Base-by-base conservation (phyloP, 1,284 basidiomycete species). In the Microbotryum saponariae region DNA sequence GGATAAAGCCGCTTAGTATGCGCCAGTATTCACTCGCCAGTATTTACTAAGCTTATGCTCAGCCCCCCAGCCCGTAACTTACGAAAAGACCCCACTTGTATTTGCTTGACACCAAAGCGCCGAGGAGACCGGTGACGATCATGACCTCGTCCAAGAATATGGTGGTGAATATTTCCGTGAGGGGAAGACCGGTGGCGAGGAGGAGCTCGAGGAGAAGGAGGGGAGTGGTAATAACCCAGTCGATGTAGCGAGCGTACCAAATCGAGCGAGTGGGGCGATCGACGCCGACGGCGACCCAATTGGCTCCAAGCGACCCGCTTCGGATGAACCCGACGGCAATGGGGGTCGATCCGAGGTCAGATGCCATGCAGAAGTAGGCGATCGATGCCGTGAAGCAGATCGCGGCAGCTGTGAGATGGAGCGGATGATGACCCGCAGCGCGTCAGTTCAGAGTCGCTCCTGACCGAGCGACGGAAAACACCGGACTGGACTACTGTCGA, bases 231-330 rank as follows among this genome's bases (percentile, higher is more conserved):
- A 83, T 70, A 54, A 65, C 69, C 79, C 81, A 82, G 67, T 81
- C 79, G 70, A 83, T 82, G 72, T 82, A 83, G 49, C 82, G 76
- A 1, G 77, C 78, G 51, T 78, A 83, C 82, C 79, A 85, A 60
- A 85, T 78, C 63, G 81, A 78, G 48, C 83, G 79, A 9, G 78
- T 79, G 1, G 72, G 66, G 25, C 59, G 45, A 4, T 59, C 44
- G 61, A 45, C 73, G 70, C 25, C 70, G 61, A 14, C 64, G 60
- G 55, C 72, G 70, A 60, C 68, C 72, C 64, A 64, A 51, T 59
- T 62, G n/a, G 37, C 37, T 18, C 51, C 63, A 27, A 63, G 58
- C n/a, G 69, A 66, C 29, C 58, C 64, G 10, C 65, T 61, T 23
- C 79, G 74, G 48, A 71, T 64, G 71, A 81, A 84, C 71, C 83